Conservation (phyloP, 129 eudicot genomes). For the Logfia minima region DNA sequence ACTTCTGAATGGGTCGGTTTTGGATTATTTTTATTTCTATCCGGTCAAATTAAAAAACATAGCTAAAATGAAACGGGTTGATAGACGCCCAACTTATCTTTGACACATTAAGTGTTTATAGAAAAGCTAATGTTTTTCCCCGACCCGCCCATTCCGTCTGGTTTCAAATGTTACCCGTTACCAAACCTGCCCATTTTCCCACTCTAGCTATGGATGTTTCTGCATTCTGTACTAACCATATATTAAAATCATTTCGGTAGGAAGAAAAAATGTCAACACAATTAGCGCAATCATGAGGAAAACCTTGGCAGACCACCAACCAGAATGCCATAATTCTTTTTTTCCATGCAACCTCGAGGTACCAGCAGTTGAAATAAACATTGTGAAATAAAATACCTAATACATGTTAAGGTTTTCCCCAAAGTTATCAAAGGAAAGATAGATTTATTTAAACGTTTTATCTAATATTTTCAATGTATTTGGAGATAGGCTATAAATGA, state of each 20-base stretch:
- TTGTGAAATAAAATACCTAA: slow-evolving; percentile 62
- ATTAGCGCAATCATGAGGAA: slow-evolving; percentile 44
- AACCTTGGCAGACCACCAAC: slow-evolving; percentile 77
- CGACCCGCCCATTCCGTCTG: neutral
- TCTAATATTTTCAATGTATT: neutral
- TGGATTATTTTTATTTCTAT: neutral
- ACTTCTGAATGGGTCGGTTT: neutral
- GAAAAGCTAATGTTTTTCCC: neutral
- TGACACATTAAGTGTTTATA: neutral
- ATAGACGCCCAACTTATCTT: neutral
- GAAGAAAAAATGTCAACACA: slow-evolving; percentile 56
- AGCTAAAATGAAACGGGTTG: neutral
- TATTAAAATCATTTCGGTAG: slow-evolving; percentile 46
- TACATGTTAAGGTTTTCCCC: slow-evolving; percentile 40
- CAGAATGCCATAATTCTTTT: slow-evolving; percentile 78
- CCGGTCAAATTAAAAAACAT: neutral
- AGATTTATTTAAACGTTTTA: neutral
- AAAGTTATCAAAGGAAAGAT: neutral
- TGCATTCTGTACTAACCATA: slow-evolving; percentile 56
- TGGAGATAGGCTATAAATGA: neutral
- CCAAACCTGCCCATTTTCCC: neutral
- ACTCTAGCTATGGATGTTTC: neutral
- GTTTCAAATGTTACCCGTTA: neutral
- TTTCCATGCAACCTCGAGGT: slow-evolving; percentile 57
- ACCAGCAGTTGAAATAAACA: slow-evolving; percentile 77